A percentile compares a stretch with the other conserved stretches of the same genome.
These are phyloP conservation scores for Flaveria sonorensis DNA, from an alignment of 129 eudicot species.

Conservation along the genomic window DNA sequence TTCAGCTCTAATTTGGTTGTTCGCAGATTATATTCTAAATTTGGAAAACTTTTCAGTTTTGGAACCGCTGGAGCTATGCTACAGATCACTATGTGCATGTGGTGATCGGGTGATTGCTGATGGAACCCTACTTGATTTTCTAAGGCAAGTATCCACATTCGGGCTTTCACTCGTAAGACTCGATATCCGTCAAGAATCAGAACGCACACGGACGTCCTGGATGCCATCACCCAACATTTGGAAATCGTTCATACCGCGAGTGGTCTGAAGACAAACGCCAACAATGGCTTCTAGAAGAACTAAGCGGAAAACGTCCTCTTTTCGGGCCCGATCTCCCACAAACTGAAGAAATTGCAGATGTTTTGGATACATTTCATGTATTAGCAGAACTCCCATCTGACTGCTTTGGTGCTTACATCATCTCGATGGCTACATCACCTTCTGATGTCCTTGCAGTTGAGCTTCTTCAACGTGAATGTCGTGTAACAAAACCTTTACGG, in stretches of 20 bases:
- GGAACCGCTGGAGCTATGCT: slow-evolving; percentile 97
- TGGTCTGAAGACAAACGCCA: slow-evolving; percentile 91
- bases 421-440: slow-evolving; percentile 97
- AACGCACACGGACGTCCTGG: slow-evolving; percentile 88
- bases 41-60: slow-evolving; percentile 53
- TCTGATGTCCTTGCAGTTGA: slow-evolving; percentile 98
- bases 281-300: slow-evolving; percentile 91
- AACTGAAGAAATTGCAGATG: slow-evolving; percentile 94
- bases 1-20: neutral
- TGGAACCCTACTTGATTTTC: slow-evolving; percentile 90
- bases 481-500: slow-evolving; percentile 65
- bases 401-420: slow-evolving; percentile 95
- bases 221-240: slow-evolving; percentile 84
- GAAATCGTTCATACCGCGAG: slow-evolving; percentile 83
- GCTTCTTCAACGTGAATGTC: slow-evolving; percentile 96
- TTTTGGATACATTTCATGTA: slow-evolving; percentile 76
- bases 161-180: slow-evolving; percentile 91
- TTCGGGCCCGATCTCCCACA: slow-evolving; percentile 93
- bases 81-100: slow-evolving; percentile 80
- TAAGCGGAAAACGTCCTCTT: slow-evolving; percentile 80
- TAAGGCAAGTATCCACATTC: slow-evolving; percentile 91
- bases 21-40: neutral
- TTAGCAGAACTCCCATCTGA: slow-evolving; percentile 90
- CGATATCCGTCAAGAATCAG: slow-evolving; percentile 96
- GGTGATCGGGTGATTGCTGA: slow-evolving; percentile 89